phyloP scores from a whole-genome alignment of 768 basidiomycete genomes.

The Dendrothele bispora region DNA sequence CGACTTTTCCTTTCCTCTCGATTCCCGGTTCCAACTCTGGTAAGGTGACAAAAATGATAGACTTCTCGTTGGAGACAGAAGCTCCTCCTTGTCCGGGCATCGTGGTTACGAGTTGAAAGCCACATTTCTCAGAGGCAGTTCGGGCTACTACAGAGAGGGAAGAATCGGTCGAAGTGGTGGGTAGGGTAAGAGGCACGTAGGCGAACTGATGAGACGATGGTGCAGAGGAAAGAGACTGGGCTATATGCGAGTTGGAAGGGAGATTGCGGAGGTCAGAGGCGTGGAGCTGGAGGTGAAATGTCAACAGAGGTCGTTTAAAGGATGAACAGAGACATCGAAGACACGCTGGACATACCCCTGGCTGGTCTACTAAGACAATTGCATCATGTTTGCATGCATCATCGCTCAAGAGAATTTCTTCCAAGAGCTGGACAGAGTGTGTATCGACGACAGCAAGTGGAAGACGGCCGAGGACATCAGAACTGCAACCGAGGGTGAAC shows the following conservation, averaged over 20 bases:
- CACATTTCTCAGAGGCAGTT: conserved; percentile 51
- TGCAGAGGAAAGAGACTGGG: conserved; percentile 45
- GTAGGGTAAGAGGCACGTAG: conserved; percentile 42
- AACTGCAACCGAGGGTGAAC: conserved; percentile 38
- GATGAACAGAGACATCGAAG: too few relatives aligned
- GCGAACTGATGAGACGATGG: conserved; percentile 62
- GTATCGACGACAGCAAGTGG: conserved; percentile 17
- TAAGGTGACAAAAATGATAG: conserved; percentile 54
- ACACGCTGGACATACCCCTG: conserved; percentile 70
- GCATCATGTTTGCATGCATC: conserved; percentile 65
- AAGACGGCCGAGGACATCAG: conserved; percentile 44
- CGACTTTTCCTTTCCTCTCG: conserved; percentile 49
- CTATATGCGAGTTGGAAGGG: conserved; percentile 48
- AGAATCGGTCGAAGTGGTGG: conserved; percentile 1
- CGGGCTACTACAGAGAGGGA: conserved; percentile 38
- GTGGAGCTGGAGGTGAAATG: conserved; percentile 53
- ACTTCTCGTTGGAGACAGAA: conserved; percentile 43
- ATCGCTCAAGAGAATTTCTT: conserved; percentile 41
- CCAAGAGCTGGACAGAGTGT: conserved; percentile 38
- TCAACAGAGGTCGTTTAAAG: too few relatives aligned
- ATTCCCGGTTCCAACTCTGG: conserved; percentile 39
- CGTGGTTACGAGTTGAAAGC: conserved; percentile 45
- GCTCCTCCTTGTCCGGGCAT: conserved; percentile 34
- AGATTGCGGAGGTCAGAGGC: conserved; percentile 72
- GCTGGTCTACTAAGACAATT: conserved; percentile 67